Base-by-base conservation (phyloP, 1,284 basidiomycete species). In the Fomes fomentarius region DNA sequence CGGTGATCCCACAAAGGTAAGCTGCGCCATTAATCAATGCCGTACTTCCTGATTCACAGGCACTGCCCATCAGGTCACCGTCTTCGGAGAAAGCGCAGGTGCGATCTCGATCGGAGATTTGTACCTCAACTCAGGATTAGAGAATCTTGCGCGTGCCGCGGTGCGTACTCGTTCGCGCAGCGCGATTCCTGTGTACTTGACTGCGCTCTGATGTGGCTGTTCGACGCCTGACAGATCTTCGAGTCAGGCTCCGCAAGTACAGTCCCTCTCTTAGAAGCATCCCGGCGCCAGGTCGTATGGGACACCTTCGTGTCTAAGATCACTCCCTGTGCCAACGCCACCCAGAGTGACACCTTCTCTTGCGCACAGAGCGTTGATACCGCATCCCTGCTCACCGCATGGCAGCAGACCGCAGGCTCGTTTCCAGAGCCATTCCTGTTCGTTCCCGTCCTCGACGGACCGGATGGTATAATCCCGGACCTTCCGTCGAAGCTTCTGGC, bases 41-140 rank as follows among this genome's bases (percentile, higher is more conserved):
- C 12, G 28, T n/a, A n/a, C n/a, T 30, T 12, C 12, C 28, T 7
- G 28, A 30, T 7, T 30, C 28, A 6, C 28, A 12, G 28, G 28
- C 28, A 11, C 12, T 8, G 55, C 8, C 26, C 28, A 45, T 6
- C 19, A 79, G 74, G 77, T 83, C 19, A 84, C 81, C 0, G 65
- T 80, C 4, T 79, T 81, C 56, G 82, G 82, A 8, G 71, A 83
- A 62, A 82, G 80, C 58, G 81, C 82, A 5, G 82, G 82, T 1
- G 66, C 80, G 1, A 74, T 80, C 15, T 76, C 77, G 60, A 74
- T 73, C 8, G 68, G 74, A 0, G 62, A 74, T 21, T 68, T 77
- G 3, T 76, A 75, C 56, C 68, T 82, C 28, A 75, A 79, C 56
- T 71, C 76, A 1, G 65, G 67, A 11, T 57, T 82, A 25, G 63